These are phyloP conservation scores for Fusarium hostae DNA, from an alignment of 2,329 filamentous ascomycete species.

Conservation along the genomic window DNA sequence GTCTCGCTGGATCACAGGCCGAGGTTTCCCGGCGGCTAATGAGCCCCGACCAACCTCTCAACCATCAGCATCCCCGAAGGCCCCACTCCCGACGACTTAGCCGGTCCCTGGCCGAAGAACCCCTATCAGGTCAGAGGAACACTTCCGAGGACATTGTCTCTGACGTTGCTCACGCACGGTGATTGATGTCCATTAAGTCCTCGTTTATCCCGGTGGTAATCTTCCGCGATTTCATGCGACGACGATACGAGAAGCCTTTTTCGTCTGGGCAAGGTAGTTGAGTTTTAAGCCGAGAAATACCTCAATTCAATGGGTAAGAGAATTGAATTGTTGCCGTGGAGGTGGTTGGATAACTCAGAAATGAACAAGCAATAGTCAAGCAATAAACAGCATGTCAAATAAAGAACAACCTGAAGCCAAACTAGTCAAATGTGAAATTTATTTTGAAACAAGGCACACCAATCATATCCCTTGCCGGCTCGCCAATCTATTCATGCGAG, in stretches of 20 bases:
- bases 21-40: constrained; percentile 41
- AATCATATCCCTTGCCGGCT: constrained; percentile 3
- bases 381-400: neutral
- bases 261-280: neutral
- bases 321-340: neutral
- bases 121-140: constrained; percentile 14
- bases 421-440: neutral
- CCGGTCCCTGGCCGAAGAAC: constrained; percentile 35
- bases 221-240: constrained; percentile 37
- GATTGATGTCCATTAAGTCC: constrained; percentile 44
- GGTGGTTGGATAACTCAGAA: neutral
- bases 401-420: neutral
- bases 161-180: constrained; percentile 27
- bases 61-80: neutral
- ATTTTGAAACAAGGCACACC: neutral
- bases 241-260: constrained; percentile 13
- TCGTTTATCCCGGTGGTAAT: constrained; percentile 22
- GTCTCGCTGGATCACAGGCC: constrained; percentile 35
- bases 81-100: constrained; percentile 30
- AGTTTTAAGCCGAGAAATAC: constrained; percentile 25
- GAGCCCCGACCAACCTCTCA: constrained; percentile 13
- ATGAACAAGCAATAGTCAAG: neutral
- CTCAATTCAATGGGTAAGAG: constrained; percentile 15
- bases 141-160: constrained; percentile 5
- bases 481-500: constrained; percentile 10